Evolutionary conservation across 495 filamentous ascomycete genomes (phyloP), one percentile per base, ranked within the genome.

Genomic region (Aspergillus asperescens): DNA sequence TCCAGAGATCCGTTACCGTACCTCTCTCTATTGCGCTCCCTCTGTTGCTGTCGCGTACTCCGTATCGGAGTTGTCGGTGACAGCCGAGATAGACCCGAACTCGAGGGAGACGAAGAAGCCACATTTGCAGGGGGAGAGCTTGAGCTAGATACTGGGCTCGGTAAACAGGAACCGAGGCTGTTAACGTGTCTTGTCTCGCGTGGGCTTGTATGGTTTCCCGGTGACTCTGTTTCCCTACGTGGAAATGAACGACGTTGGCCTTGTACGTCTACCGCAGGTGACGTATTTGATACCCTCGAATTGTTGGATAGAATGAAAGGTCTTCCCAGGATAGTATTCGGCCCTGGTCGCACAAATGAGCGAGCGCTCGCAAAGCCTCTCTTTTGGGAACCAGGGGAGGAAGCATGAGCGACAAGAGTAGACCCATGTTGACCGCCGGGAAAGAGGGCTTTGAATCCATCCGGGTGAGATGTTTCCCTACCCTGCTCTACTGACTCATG

Each of bases 1-100:
- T 75, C 72, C 0, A 75, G 58, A 18, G 70, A 59, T 15, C 68
- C 72, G 37, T 71, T 75, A 0, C 66, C 69, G 44, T 71, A 71
- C 5, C 62, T 62, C 22, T 70, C 67, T 40, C 57, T 49, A 32
- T 68, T 66, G 5, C 57, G 60, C 24, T 68, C 60, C 22, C 67
- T 56, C 13, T 58, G 58, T 1, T 53, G 56, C 5, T 50, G 62
- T 13, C 40, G 52, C 10, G 7, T 15, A 9, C 8, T 23, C 20
- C 39, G 52, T 31, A 31, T 32, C 1, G 32, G 15, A 10, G 37
- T 18, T 19, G 16, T 35, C 27, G 43, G 55, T 5, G 51, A 48
- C 1, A 15, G 38, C 8, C 46, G 46, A 2, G 48, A 24, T 12
- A 8, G n/a, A 38, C 23, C 23, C 2, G 19, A 24, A 27, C 7